Percentiles rank a stretch among this genome's conserved stretches.
phyloP scores from a whole-genome alignment of 2,329 filamentous ascomycete species.

The Chrysoporthe austroafricana region DNA sequence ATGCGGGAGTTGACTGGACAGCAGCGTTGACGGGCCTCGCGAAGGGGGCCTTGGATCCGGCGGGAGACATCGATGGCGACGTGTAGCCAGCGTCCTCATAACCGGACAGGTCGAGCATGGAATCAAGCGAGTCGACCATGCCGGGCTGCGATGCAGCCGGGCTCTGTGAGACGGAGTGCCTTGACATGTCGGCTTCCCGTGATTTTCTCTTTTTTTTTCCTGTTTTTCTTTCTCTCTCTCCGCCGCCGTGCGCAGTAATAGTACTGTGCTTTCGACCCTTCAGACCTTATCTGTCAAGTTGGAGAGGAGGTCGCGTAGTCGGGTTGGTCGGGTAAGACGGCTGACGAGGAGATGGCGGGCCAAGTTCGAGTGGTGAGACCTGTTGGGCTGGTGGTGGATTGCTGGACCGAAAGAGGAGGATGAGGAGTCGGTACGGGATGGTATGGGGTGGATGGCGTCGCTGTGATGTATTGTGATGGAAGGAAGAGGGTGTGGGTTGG shows the following conservation, averaged over 20 bases:
- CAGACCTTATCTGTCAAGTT: neutral
- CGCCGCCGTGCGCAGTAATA: neutral
- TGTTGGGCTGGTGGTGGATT: neutral
- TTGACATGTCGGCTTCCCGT: slow-evolving; percentile 30
- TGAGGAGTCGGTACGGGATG: neutral
- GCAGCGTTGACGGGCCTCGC: slow-evolving; percentile 54
- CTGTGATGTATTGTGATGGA: slow-evolving; percentile 2
- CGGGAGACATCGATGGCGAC: slow-evolving; percentile 63
- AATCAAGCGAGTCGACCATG: slow-evolving; percentile 57
- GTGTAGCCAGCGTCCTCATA: slow-evolving; percentile 66
- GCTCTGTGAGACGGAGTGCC: slow-evolving; percentile 33
- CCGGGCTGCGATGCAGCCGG: slow-evolving; percentile 39
- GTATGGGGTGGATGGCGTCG: slow-evolving; percentile 4
- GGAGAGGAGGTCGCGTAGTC: neutral
- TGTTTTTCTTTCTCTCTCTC: slow-evolving; percentile 2
- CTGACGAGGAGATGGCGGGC: neutral
- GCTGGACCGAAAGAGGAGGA: neutral
- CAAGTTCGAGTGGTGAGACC: neutral
- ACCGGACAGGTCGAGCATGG: slow-evolving; percentile 63
- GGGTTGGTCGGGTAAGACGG: slow-evolving; percentile 2
- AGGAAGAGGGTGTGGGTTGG: neutral
- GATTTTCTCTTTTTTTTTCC: neutral
- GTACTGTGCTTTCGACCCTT: neutral
- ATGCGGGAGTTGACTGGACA: slow-evolving; percentile 50
- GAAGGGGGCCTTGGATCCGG: slow-evolving; percentile 57